Base-by-base conservation (phyloP, 768 basidiomycete species). In the Suillus luteus region DNA sequence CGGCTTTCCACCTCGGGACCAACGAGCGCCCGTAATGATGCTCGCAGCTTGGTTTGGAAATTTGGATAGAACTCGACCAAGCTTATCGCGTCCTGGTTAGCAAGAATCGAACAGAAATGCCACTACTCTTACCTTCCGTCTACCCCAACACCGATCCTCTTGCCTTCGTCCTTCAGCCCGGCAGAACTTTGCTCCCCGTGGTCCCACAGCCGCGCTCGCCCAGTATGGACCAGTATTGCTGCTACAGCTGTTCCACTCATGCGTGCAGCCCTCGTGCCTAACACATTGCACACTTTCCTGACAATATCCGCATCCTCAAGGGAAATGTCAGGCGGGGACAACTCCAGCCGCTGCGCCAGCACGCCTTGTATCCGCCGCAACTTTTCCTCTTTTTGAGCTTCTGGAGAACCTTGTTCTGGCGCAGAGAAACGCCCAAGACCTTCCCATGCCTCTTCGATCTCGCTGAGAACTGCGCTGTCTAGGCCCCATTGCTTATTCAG, bases 401-500 rank as follows among this genome's bases (percentile, higher is more conserved):
- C 43, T 15, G 54, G 8, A 7, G 6, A 41, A 27, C 37, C 38
- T 17, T 71, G 43, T 62, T 64, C 59, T 74, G 67, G 41, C 69
- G 78, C 37, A 65, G 67, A 54, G 62, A 70, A 66, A 64, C 78
- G 40, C 66, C 77, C 75, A 11, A 75, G 69, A 11, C 82, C 82
- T 61, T 83, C 81, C 91, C 91, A 93, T 19, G 90, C 89, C 60
- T 82, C 85, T 74, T 95, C 93, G 52, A 95, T 81, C 43, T 85
- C 86, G 55, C 92, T 95, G 82, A 97, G 86, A 63, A 96, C 82
- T n/a, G 95, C 93, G 0, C 96, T 93, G 77, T 99, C 97, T 64
- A 98, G 79, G 1, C 95, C 97, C 78, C 96, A 99, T 69, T 97
- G 96, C 27, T 82, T 85, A 79, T 99, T 99, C 66, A 99, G 74